A percentile compares a stretch with the other conserved stretches of the same genome.
Conservation (phyloP, 2,329 filamentous ascomycete genomes). For the Pseudogymnoascus sp. region DNA sequence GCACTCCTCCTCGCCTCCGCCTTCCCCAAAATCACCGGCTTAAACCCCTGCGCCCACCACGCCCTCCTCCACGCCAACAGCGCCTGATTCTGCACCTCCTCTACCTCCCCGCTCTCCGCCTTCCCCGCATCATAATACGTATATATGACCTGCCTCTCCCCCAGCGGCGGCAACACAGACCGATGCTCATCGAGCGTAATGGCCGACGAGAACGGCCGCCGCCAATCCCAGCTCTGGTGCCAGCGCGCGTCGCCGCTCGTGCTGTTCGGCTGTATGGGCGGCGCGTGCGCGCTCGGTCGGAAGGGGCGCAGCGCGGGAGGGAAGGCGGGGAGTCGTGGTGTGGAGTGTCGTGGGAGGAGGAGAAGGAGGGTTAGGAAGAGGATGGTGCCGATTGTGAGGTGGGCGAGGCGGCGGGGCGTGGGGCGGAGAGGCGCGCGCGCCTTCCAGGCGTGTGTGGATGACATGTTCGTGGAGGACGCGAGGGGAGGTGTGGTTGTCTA, state of each 20-base stretch:
- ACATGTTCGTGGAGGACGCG: not conserved
- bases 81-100: constrained; percentile 67
- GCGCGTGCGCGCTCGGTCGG: constrained; percentile 59
- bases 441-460: not conserved
- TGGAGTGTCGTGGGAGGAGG: not conserved
- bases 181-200: constrained; percentile 74
- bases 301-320: constrained; percentile 41
- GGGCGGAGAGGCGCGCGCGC: not conserved
- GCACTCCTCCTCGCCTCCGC: constrained; percentile 78
- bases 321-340: not conserved
- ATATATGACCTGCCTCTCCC: constrained; percentile 66
- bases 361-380: not conserved
- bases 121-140: constrained; percentile 76
- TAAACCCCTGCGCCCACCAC: constrained; percentile 94
- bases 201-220: constrained; percentile 77
- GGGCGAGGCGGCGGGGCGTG: not conserved
- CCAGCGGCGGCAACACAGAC: constrained; percentile 71
- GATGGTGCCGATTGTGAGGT: not conserved
- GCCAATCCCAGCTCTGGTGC: constrained; percentile 86
- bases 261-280: constrained; percentile 68
- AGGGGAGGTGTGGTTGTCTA: not conserved
- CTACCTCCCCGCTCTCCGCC: constrained; percentile 52
- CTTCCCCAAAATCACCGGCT: constrained; percentile 69
- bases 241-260: constrained; percentile 71
- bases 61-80: constrained; percentile 83